Evolutionary conservation across 1,139 yeast genomes (phyloP).

Genomic region (Hyphopichia pseudoburtonii): DNA sequence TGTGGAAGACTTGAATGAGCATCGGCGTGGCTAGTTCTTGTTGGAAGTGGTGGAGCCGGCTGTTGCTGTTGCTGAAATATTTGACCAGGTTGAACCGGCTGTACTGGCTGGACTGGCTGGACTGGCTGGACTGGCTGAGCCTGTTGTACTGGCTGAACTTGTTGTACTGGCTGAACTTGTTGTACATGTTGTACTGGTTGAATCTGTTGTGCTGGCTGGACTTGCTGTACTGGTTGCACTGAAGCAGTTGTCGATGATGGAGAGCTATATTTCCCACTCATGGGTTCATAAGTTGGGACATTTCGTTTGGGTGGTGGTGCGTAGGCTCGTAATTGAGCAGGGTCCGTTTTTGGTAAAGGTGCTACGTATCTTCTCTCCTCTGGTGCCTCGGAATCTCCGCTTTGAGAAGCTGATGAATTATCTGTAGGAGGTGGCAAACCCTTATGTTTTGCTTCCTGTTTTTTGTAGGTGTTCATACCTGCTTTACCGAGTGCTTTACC

Average conservation of each 20-base stretch:
- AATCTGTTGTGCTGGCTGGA: conserved; percentile 8
- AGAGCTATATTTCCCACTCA: not conserved
- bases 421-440: conserved; percentile 14
- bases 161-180: conserved; percentile 6
- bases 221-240: conserved; percentile 7
- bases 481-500: conserved; percentile 49
- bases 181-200: conserved; percentile 8
- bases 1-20: conserved; percentile 2
- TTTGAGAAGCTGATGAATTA: not conserved
- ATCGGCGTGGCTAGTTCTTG: conserved; percentile 3
- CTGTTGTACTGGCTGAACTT: conserved; percentile 5
- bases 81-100: conserved; percentile 6
- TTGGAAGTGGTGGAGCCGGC: conserved; percentile 3
- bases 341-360: conserved; percentile 2
- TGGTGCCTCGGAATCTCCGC: conserved; percentile 1
- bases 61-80: conserved; percentile 5
- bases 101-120: conserved; percentile 7
- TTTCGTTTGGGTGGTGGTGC: conserved; percentile 43
- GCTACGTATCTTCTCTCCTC: not conserved
- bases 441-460: conserved; percentile 29
- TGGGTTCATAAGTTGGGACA: conserved; percentile 15
- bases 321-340: conserved; percentile 17
- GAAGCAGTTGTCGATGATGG: conserved; percentile 8
- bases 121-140: conserved; percentile 2
- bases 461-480: conserved; percentile 50